phyloP scores from a whole-genome alignment of 345 rosid genomes.

The Hibiscus trionum region DNA sequence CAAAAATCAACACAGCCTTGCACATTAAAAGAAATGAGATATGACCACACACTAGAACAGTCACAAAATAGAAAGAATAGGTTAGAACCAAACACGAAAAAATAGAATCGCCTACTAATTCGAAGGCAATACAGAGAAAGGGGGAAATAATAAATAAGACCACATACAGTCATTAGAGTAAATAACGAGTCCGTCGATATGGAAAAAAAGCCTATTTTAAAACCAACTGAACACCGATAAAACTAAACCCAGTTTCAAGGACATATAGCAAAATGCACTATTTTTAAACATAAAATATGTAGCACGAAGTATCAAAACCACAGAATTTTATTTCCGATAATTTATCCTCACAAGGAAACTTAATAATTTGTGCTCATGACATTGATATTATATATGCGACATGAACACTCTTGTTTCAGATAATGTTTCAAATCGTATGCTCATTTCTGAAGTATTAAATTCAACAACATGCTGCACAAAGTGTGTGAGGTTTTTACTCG shows the following conservation, averaged over 20 bases:
- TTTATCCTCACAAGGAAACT: background rate
- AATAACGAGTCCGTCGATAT: background rate
- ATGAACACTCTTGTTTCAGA: background rate
- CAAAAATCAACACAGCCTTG: background rate
- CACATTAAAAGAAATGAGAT: background rate
- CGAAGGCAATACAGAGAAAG: background rate
- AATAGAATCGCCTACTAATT: background rate
- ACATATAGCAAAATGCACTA: background rate
- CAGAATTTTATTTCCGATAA: background rate
- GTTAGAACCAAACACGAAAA: background rate
- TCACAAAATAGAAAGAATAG: background rate
- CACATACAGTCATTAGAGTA: background rate
- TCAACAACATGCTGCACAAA: background rate
- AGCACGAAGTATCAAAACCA: background rate
- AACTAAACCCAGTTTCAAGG: background rate
- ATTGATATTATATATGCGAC: background rate
- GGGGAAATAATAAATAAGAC: background rate
- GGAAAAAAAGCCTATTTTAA: too few species aligned
- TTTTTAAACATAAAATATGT: background rate
- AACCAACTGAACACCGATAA: background rate
- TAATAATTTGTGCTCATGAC: background rate
- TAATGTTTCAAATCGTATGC: background rate
- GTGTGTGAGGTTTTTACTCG: background rate
- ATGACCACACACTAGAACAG: background rate
- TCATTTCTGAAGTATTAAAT: background rate